Percentiles rank a stretch among this genome's conserved stretches.
These are phyloP conservation scores for Aspergillus awamori DNA, from an alignment of 2,329 filamentous ascomycete genomes.

Conservation along the genomic window DNA sequence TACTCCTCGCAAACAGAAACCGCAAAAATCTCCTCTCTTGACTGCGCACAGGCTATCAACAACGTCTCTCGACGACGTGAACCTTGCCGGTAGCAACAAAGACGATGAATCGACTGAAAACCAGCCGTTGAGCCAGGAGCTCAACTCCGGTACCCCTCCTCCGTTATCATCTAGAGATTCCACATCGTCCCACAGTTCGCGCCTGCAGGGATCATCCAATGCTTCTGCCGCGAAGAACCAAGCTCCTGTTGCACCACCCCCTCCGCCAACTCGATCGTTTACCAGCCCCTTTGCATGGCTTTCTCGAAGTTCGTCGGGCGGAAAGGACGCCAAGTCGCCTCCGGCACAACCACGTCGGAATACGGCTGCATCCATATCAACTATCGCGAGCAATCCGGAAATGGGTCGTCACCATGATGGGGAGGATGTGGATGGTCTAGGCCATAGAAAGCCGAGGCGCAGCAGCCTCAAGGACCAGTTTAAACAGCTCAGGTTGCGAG, in stretches of 20 bases:
- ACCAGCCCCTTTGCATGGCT: conserved; percentile 88
- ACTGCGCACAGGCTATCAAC: conserved; percentile 59
- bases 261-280: conserved; percentile 65
- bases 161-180: conserved; percentile 37
- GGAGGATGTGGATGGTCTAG: conserved; percentile 56
- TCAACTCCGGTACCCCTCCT: conserved; percentile 34
- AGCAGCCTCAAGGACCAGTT: conserved; percentile 77
- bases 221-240: conserved; percentile 49
- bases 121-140: conserved; percentile 28
- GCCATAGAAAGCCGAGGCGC: conserved; percentile 53
- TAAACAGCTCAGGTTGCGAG: conserved; percentile 73
- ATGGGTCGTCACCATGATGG: conserved; percentile 73
- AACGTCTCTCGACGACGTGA: conserved; percentile 66
- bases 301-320: conserved; percentile 64
- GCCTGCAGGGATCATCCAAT: conserved; percentile 65
- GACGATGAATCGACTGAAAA: conserved; percentile 46
- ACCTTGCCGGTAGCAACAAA: conserved; percentile 61
- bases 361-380: conserved; percentile 78
- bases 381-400: conserved; percentile 78
- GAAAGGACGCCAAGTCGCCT: conserved; percentile 61
- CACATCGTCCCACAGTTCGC: conserved; percentile 34
- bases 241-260: conserved; percentile 43
- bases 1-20: conserved; percentile 38
- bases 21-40: conserved; percentile 56
- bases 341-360: conserved; percentile 62